Base-by-base conservation (phyloP, 768 basidiomycete species). In the Pleurotus sapidus region DNA sequence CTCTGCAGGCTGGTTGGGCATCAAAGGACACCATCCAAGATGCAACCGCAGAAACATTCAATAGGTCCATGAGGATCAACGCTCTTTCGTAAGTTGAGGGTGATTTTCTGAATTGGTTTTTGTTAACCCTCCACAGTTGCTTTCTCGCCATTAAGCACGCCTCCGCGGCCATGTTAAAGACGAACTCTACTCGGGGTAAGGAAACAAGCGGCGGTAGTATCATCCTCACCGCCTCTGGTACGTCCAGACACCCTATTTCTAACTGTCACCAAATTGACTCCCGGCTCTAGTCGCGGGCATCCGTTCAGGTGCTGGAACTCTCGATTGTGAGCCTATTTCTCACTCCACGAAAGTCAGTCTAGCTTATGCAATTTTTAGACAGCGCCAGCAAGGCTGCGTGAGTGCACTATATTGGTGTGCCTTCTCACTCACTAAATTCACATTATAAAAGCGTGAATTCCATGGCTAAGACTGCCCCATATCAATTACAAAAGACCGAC, bases 331-430 rank as follows among this genome's bases (percentile, higher is more conserved):
- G 89, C 60, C 20, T 38, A 5, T 25, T 46, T 11, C 5, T 40
- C 15, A 61, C 61, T 63, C 30, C 9, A 34, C 4, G 30, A 34
- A 34, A 34, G 30, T 11, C 30, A 34, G 30, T 34, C 63, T 71
- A 49, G 12, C 30, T 37, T 42, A 48, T 38, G 27, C 17, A 15
- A 23, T 42, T 14, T 45, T 55, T 69, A 89, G 94, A 96, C 64
- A 94, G 92, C 63, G 93, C 93, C 51, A 91, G 90, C 63, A 97
- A 97, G 77, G 91, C 94, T 30, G 93, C 93, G 93, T 94, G 66
- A 73, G 87, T 75, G 11, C 7, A 49, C 48, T 53, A 5, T 46
- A 39, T 12, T 55, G 20, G 6, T 8, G 12, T 23, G 53, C 17
- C 3, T 15, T 59, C 40, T 45, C 37, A 55, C n/a, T 3, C 34